Evolutionary conservation across 1,284 basidiomycete genomes (phyloP), one percentile per base, ranked within the genome.

Genomic region (Marasmius oreades): DNA sequence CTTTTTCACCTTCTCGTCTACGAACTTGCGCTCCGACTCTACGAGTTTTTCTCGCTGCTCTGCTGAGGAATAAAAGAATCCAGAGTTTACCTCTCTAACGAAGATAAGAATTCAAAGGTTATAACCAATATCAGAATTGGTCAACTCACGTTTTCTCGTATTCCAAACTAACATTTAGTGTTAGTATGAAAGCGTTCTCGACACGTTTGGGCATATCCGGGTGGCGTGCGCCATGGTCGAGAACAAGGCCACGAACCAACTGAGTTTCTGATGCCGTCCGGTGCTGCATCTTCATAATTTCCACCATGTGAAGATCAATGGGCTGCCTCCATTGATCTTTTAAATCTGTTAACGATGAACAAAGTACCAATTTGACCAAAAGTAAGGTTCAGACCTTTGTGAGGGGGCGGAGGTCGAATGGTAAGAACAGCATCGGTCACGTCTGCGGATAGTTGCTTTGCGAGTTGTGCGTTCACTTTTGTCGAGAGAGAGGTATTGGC

Each of bases 231-330:
- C 97, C 97, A 70, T 99, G 94, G 73, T 93, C 90, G 66, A 99
- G 80, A 48, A 99, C 97, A 56, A 99, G 81, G 53, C 97, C 97
- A 64, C 92, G 90, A 65, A 99, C 80, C 52, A 99, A 85, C 71
- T 97, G 92, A n/a, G 97, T 99, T 74, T 99, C 97, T 45, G 93
- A 95, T 58, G 97, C 95, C 53, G 91, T 95, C 68, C 95, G 90
- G 78, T 99, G 97, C 73, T 98, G 96, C 97, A 99, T 99, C 80
- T 99, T 99, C 96, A 99, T 99, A 66, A 99, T 89, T 75, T 99
- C 97, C 56, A 99, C 82, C 97, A 99, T 99, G 77, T 99, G 96
- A 61, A 99, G 77, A 77, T 99, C 97, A 69, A 99, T 97, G 47
- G 95, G 95, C 66, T 93, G 86, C 55, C 81, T 80, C 77, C 83